Conservation (phyloP, 805 yeast genomes). For the Cyberlindnera misumaiensis region DNA sequence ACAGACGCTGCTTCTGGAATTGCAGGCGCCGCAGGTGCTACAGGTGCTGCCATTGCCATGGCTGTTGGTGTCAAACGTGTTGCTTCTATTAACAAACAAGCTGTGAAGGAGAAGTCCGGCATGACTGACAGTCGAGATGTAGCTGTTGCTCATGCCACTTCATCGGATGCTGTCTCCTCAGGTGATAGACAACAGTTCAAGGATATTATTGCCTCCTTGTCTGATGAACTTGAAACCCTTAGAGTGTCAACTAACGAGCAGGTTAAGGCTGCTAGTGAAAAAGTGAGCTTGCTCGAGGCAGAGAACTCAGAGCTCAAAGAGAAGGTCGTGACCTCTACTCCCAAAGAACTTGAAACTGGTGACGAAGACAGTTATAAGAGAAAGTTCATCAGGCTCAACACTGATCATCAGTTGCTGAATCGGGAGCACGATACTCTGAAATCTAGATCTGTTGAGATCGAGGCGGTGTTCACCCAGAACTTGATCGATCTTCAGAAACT, state of each 20-base stretch:
- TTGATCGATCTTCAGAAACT: slow-evolving; percentile 44
- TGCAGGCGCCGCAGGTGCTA: slow-evolving; percentile 6
- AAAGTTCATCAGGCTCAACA: slow-evolving; percentile 36
- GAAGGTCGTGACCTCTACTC: background rate
- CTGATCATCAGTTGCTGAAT: slow-evolving; percentile 37
- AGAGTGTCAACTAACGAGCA: slow-evolving; percentile 40
- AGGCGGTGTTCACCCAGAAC: slow-evolving; percentile 47
- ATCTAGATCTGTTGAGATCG: slow-evolving; percentile 37
- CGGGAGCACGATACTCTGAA: slow-evolving; percentile 38
- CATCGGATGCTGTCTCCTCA: slow-evolving; percentile 2
- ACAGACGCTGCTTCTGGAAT: slow-evolving; percentile 5
- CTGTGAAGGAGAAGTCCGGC: background rate
- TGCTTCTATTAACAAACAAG: background rate
- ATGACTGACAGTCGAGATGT: background rate
- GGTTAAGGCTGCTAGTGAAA: slow-evolving; percentile 51
- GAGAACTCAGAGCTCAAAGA: slow-evolving; percentile 24
- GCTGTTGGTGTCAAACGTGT: slow-evolving; percentile 3
- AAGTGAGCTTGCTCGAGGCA: slow-evolving; percentile 41
- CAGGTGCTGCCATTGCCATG: slow-evolving; percentile 9
- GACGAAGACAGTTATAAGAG: slow-evolving; percentile 31
- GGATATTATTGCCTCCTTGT: slow-evolving; percentile 25
- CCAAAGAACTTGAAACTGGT: slow-evolving; percentile 16
- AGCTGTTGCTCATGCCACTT: background rate
- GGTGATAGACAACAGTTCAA: slow-evolving; percentile 22
- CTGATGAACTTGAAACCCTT: slow-evolving; percentile 30